Evolutionary conservation across 176 grass and related monocot genomes (phyloP), one percentile per base, ranked within the genome.

Genomic region (Paspalum vaginatum): DNA sequence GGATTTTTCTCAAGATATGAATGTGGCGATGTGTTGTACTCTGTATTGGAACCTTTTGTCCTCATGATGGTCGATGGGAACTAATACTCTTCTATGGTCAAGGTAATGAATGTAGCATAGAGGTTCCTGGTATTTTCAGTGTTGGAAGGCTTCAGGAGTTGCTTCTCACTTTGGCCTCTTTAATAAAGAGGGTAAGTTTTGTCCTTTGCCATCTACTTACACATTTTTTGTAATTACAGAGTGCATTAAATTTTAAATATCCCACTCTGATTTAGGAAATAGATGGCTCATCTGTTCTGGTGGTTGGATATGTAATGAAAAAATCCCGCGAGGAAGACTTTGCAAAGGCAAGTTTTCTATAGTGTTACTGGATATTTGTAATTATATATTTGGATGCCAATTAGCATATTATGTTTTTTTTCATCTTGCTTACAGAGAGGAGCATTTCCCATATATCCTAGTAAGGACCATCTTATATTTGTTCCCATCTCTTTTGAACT

Each of bases 231-330:
- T 16, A 44, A 14, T 65, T 15, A 32, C 66, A 46, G 32, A 32
- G 5, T 46, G 13, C 45, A 21, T 16, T 61, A 42, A 55, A 86
- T 75, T 75, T 32, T 87, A 72, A 55, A 20, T 32, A n/a, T 8
- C 18, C 63, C 4, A 70, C 49, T 81, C 71, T 80, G 44, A 16
- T 88, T 47, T 68, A 93, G 88, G 92, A 90, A 84, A 63, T 91
- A 52, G 66, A 55, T 70, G 48, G 68, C 48, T 72, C 81, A 49
- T 89, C 88, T 69, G 26, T 82, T 87, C 64, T 98, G 64, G 51
- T 85, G n/a, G 73, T 93, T 89, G 95, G 95, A 39, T 91, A 95
- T 88, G 49, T 91, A 22, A 98, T 98, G 95, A 98, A 98, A 79
- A 72, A 91, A 80, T 98, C 95, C 58, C 90, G 92, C 2, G 95